Evolutionary conservation across 169 alveolate genomes (phyloP).

Genomic region (Theileria orientalis): DNA sequence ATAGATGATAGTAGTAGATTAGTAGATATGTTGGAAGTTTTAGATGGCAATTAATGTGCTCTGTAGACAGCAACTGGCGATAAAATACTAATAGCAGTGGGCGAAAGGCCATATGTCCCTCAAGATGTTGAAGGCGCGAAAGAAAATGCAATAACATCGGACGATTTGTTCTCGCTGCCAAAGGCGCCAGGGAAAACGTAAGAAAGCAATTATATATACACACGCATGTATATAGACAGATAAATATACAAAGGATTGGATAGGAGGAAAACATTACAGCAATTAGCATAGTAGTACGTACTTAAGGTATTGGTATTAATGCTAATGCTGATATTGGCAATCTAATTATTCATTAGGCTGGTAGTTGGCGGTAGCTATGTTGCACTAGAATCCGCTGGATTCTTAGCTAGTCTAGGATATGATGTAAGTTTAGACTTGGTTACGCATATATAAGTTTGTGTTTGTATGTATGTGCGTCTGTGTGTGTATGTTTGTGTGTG

Average conservation of each 20-base stretch:
- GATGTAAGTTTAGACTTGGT: constrained; percentile 68
- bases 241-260: too few species aligned
- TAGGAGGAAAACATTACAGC: too few species aligned
- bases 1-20: not conserved
- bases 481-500: too few species aligned
- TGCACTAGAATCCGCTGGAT: constrained; percentile 98
- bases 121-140: constrained; percentile 88
- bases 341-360: too few species aligned
- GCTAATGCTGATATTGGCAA: too few species aligned
- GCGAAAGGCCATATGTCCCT: constrained; percentile 92
- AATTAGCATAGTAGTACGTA: too few species aligned
- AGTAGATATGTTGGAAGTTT: not conserved
- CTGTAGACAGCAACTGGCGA: constrained; percentile 82
- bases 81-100: constrained; percentile 90
- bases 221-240: too few species aligned
- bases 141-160: constrained; percentile 93
- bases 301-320: too few species aligned
- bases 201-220: too few species aligned
- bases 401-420: constrained; percentile 89
- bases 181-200: constrained; percentile 90
- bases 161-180: constrained; percentile 90
- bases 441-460: too few species aligned
- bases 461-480: too few species aligned
- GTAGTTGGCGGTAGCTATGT: constrained; percentile 97
- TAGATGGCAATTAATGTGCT: not conserved